These are phyloP conservation scores for Pythium scleroteichum DNA, from an alignment of 352 stramenopile genomes.

Conservation along the genomic window DNA sequence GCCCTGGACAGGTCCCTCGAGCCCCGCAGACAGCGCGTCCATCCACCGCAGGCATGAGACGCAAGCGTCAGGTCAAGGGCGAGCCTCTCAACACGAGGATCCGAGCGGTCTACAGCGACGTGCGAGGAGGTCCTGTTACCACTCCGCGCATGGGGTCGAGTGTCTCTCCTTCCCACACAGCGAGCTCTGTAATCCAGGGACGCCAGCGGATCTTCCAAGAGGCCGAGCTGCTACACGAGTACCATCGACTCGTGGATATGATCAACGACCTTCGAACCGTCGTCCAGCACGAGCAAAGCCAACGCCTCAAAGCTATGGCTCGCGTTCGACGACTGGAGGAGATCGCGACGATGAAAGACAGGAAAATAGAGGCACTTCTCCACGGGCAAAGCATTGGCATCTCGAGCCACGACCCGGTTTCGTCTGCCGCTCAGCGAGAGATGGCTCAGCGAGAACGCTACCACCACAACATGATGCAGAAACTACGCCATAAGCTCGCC, in stretches of 20 bases:
- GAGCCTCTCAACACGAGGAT: slow-evolving; percentile 42
- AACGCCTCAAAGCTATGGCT: slow-evolving; percentile 47
- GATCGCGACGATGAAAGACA: slow-evolving; percentile 65
- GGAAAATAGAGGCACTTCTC: slow-evolving; percentile 64
- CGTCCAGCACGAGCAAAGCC: slow-evolving; percentile 51
- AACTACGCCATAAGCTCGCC: slow-evolving; percentile 51
- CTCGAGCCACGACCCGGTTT: slow-evolving; percentile 10
- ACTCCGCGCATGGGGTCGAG: slow-evolving; percentile 14
- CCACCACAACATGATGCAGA: slow-evolving; percentile 46
- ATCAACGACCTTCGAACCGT: slow-evolving; percentile 50
- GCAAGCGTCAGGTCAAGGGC: slow-evolving; percentile 33
- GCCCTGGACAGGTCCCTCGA: not conserved
- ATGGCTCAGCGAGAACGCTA: slow-evolving; percentile 50
- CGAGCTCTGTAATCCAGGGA: slow-evolving; percentile 32
- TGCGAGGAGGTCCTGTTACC: slow-evolving; percentile 4
- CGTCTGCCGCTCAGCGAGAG: slow-evolving; percentile 30
- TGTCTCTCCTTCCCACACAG: slow-evolving; percentile 23
- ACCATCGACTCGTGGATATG: slow-evolving; percentile 54
- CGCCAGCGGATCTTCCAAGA: slow-evolving; percentile 52
- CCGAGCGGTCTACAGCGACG: slow-evolving; percentile 52
- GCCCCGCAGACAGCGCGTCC: slow-evolving; percentile 19
- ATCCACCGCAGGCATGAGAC: slow-evolving; percentile 22
- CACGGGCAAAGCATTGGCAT: slow-evolving; percentile 34
- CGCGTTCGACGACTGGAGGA: slow-evolving; percentile 59
- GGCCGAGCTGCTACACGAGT: slow-evolving; percentile 63